These are phyloP conservation scores for Pseudonitzschia delicatissima DNA, from an alignment of 108 stramenopile species.

Conservation along the genomic window DNA sequence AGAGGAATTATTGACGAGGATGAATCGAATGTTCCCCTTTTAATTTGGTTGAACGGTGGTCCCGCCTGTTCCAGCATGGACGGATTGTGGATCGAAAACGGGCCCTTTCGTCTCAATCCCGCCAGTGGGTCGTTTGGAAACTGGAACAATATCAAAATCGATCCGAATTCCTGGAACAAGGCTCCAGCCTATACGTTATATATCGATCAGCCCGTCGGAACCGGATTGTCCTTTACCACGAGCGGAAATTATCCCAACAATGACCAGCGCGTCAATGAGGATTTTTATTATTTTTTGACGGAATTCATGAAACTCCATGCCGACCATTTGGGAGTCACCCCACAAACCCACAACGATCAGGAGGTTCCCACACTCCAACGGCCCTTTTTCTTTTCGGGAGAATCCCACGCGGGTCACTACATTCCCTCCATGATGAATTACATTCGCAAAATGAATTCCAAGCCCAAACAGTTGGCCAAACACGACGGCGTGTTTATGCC, in stretches of 20 bases:
- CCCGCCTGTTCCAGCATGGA: slow-evolving; percentile 95
- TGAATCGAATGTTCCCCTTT: slow-evolving; percentile 51
- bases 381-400: slow-evolving; percentile 88
- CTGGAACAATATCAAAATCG: slow-evolving; percentile 51
- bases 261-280: slow-evolving; percentile 81
- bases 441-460: slow-evolving; percentile 58
- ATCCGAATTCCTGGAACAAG: slow-evolving; percentile 79
- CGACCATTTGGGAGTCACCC: slow-evolving; percentile 55
- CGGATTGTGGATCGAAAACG: slow-evolving; percentile 95
- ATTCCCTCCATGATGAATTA: slow-evolving; percentile 92
- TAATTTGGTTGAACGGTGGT: slow-evolving; percentile 91
- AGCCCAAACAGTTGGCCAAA: slow-evolving; percentile 11
- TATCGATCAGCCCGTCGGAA: slow-evolving; percentile 89
- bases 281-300: slow-evolving; percentile 88
- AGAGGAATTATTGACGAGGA: slow-evolving; percentile 5
- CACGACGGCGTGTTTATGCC: slow-evolving; percentile 34
- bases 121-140: slow-evolving; percentile 10
- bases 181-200: slow-evolving; percentile 85
- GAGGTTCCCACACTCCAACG: slow-evolving; percentile 36
- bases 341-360: slow-evolving; percentile 10
- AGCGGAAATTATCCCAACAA: slow-evolving; percentile 70
- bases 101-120: slow-evolving; percentile 76
- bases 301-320: slow-evolving; percentile 66
- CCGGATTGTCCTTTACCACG: slow-evolving; percentile 82
- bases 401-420: slow-evolving; percentile 95